phyloP scores from a whole-genome alignment of 176 grass and related monocot genomes.

The Phragmites australis region DNA sequence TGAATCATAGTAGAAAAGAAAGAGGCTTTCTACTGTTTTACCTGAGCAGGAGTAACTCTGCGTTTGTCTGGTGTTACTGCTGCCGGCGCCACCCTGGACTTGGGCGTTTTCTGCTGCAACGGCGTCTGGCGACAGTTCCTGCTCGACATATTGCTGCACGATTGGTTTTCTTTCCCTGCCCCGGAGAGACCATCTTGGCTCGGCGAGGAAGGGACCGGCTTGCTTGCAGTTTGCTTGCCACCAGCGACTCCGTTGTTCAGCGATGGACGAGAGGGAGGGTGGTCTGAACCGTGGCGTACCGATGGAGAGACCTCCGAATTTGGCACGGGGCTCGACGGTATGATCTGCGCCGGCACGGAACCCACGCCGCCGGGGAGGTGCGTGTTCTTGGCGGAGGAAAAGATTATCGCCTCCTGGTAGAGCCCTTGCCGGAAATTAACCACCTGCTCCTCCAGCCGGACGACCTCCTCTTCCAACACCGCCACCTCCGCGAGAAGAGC shows the following conservation, averaged over 20 bases:
- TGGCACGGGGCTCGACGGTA: conserved; percentile 23
- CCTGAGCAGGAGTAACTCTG: conserved; percentile 43
- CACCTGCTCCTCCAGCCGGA: conserved; percentile 93
- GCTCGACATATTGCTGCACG: conserved; percentile 44
- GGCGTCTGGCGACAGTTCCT: conserved; percentile 53
- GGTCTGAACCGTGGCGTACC: conserved; percentile 22
- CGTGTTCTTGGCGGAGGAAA: conserved; percentile 56
- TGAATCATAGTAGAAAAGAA: not conserved
- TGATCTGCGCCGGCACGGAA: conserved; percentile 32
- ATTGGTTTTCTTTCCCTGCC: conserved; percentile 81
- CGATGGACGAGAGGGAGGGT: conserved; percentile 30
- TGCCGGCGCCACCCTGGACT: conserved; percentile 31
- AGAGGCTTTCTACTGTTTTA: conserved; percentile 21
- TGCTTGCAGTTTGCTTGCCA: conserved; percentile 47
- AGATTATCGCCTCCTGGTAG: conserved; percentile 88
- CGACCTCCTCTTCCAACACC: conserved; percentile 93
- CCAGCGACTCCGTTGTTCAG: conserved; percentile 35
- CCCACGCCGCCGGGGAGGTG: conserved; percentile 22
- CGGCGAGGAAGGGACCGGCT: not conserved
- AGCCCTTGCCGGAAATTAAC: conserved; percentile 95
- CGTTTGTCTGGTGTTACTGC: conserved; percentile 43
- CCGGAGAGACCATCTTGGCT: conserved; percentile 34
- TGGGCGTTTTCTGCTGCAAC: conserved; percentile 48
- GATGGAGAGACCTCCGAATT: conserved; percentile 25
- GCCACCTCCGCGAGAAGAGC: conserved; percentile 96